Conservation (phyloP, 108 stramenopile genomes). For the Epithemia pelagica region DNA sequence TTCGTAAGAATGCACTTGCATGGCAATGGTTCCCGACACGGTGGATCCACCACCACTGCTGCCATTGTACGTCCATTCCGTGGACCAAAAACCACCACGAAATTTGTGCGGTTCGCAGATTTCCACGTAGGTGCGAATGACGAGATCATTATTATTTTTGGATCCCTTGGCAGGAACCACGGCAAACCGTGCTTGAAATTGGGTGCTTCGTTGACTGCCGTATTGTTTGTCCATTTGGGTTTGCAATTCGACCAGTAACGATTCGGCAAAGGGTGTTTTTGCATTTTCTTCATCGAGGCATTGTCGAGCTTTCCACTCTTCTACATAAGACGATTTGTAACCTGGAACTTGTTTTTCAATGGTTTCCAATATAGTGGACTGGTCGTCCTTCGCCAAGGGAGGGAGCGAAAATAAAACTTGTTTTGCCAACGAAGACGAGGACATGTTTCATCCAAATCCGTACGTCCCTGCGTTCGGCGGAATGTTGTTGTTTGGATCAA, state of each 20-base stretch:
- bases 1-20: conserved; percentile 48
- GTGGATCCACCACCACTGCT: not conserved
- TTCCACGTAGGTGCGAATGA: conserved; percentile 37
- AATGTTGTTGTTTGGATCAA: no score
- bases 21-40: conserved; percentile 23
- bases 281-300: not conserved
- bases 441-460: no score
- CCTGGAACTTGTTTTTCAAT: not conserved
- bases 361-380: not conserved
- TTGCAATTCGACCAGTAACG: not conserved
- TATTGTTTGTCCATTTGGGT: not conserved
- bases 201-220: not conserved
- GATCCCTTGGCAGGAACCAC: not conserved
- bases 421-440: not conserved
- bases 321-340: not conserved
- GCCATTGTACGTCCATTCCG: conserved; percentile 27
- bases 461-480: no score
- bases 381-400: not conserved
- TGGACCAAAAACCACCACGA: conserved; percentile 43
- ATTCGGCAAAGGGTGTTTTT: not conserved
- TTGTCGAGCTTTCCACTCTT: not conserved
- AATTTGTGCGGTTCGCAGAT: conserved; percentile 41
- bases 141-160: conserved; percentile 2
- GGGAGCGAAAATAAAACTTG: not conserved
- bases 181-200: not conserved